phyloP scores from a whole-genome alignment of 768 basidiomycete genomes.

The Suillus occidentalis region DNA sequence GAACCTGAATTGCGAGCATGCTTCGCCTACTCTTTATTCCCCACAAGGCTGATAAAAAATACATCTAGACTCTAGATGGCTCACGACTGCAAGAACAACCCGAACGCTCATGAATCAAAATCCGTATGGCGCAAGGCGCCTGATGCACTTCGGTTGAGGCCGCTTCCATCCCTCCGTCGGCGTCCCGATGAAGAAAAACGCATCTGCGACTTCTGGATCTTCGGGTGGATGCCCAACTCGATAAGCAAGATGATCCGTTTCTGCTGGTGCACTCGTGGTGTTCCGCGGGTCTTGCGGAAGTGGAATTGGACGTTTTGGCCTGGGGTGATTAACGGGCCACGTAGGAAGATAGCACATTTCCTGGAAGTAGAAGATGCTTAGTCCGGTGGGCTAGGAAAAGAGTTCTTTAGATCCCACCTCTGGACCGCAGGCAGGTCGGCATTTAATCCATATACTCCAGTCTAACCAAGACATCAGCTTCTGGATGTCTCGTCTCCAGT shows the following conservation, averaged over 20 bases:
- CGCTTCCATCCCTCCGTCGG: conserved; percentile 18
- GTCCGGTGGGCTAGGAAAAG: not conserved
- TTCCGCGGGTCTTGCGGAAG: not conserved
- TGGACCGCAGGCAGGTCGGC: conserved; percentile 16
- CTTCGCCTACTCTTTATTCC: not conserved
- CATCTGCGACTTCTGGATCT: not conserved
- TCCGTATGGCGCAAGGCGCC: conserved; percentile 10
- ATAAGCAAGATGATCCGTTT: not conserved
- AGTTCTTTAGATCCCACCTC: conserved; percentile 12
- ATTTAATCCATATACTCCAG: conserved; percentile 25
- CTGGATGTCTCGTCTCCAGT: conserved; percentile 12
- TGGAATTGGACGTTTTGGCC: too few relatives aligned
- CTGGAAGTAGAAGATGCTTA: conserved; percentile 8
- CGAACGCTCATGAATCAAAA: not conserved
- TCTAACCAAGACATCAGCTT: conserved; percentile 23
- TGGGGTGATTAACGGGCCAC: conserved; percentile 16
- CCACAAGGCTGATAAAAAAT: not conserved
- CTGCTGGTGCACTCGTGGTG: not conserved
- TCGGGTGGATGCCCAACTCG: not conserved
- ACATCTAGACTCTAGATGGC: not conserved
- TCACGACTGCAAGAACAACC: not conserved
- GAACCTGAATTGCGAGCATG: conserved; percentile 1
- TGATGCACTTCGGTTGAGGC: conserved; percentile 24
- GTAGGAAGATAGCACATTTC: conserved; percentile 30
- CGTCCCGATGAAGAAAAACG: not conserved